Evolutionary conservation across 208 protist genomes (phyloP).

Genomic region (Crithidia expoeki): DNA sequence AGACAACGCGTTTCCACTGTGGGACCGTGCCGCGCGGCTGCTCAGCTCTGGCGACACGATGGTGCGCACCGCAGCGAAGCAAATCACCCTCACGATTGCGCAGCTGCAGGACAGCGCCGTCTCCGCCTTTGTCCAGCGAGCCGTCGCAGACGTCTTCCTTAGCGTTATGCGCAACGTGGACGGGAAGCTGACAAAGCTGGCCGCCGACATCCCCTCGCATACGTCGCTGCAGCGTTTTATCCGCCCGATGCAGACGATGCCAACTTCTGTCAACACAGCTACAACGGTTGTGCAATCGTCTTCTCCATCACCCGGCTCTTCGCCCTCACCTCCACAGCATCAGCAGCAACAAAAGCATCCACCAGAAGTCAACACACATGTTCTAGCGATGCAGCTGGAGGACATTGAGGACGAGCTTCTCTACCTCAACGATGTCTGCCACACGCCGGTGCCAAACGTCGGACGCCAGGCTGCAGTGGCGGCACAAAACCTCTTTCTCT

Average conservation of each 20-base stretch:
- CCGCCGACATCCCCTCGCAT: slow-evolving; percentile 31
- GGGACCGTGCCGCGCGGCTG: slow-evolving; percentile 69
- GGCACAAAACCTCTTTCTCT: slow-evolving; percentile 35
- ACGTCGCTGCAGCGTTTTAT: slow-evolving; percentile 5
- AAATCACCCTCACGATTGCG: slow-evolving; percentile 77
- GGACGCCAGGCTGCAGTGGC: slow-evolving; percentile 9
- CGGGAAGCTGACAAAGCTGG: slow-evolving; percentile 42
- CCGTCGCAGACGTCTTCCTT: slow-evolving; percentile 52
- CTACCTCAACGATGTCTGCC: slow-evolving; percentile 85
- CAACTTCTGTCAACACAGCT: neutral
- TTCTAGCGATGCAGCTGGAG: slow-evolving; percentile 39
- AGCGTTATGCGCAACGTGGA: slow-evolving; percentile 39
- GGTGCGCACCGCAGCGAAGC: slow-evolving; percentile 78
- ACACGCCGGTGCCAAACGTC: slow-evolving; percentile 35
- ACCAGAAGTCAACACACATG: slow-evolving; percentile 1
- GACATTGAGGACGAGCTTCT: slow-evolving; percentile 84
- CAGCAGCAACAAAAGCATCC: neutral
- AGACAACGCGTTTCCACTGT: slow-evolving; percentile 68
- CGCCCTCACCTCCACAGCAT: neutral
- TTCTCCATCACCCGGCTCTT: neutral
- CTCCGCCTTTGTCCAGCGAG: slow-evolving; percentile 41
- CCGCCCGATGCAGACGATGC: neutral
- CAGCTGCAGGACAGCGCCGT: slow-evolving; percentile 65
- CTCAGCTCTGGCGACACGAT: slow-evolving; percentile 60
- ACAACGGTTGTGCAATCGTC: too few species aligned